Evolutionary conservation across 768 basidiomycete species (phyloP), one percentile per base, ranked within the genome.

Genomic region (Ramaria sp.): DNA sequence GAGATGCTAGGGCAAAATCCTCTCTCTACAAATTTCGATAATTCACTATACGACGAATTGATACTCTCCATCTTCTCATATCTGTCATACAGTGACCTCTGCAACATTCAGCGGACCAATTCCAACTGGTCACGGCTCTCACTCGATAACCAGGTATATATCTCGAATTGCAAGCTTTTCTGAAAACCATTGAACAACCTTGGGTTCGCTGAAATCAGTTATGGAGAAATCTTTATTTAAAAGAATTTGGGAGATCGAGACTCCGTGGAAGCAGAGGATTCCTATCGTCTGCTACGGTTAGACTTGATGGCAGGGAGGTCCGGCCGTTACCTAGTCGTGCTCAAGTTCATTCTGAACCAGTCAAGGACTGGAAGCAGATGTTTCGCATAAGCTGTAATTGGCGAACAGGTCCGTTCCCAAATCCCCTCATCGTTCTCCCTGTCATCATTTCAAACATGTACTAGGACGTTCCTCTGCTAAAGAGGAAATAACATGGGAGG

Each of bases 311-410:
- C 4, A 71, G 79, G 56, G 74, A 79, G 63, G 66, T 82, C 22
- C 80, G 72, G 61, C 71, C 76, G 1, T 68, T 89, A 27, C 85
- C 85, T 10, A 73, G 71, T 25, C 67, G 81, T 63, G 76, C 70
- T 4, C 57, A 37, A 25, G 48, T 53, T 39, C 58, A 68, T 56
- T 61, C 68, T 18, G 64, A 67, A 34, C 64, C 70, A 28, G 56
- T 67, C 44, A 78, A 74, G 63, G 80, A 87, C 62, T 90, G 87
- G 87, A 88, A 86, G 66, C 85, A 79, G 78, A 88, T 89, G 86
- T 89, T 88, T 66, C 76, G 85, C 53, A 84, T 88, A 58, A 87
- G 84, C 60, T 80, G 80, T 15, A 89, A 89, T 60, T 90, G 88
- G 88, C 77, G 76, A 64, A 84, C 69, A 67, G 88, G 88, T 88